Evolutionary conservation across 129 eudicot species (phyloP).

Genomic region (Rutidosis leptorrhynchoides): DNA sequence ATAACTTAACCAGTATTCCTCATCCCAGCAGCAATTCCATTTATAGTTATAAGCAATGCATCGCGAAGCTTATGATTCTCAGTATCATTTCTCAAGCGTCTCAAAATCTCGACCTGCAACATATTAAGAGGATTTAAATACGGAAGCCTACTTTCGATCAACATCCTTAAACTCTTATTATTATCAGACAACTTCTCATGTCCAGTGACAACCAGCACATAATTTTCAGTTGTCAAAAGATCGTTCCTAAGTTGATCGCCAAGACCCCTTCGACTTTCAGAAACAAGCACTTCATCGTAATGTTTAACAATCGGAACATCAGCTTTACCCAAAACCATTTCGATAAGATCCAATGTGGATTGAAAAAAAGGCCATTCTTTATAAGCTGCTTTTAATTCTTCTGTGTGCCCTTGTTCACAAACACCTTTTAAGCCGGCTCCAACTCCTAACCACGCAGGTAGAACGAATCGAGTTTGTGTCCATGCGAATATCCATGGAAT

Average conservation of each 20-base stretch:
- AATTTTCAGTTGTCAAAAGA: slow-evolving; percentile 56
- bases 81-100: slow-evolving; percentile 71
- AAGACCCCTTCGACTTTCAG: slow-evolving; percentile 52
- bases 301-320: slow-evolving; percentile 72
- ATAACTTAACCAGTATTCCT: slow-evolving; percentile 73
- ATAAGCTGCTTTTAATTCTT: slow-evolving; percentile 68
- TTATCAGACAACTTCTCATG: slow-evolving; percentile 76
- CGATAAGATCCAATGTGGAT: slow-evolving; percentile 79
- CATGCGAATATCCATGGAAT: slow-evolving; percentile 98
- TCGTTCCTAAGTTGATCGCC: slow-evolving; percentile 74
- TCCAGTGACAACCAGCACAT: slow-evolving; percentile 59
- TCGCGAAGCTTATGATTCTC: slow-evolving; percentile 73
- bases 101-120: slow-evolving; percentile 91
- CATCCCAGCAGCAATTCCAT: slow-evolving; percentile 98
- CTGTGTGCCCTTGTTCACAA: slow-evolving; percentile 65
- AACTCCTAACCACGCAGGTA: slow-evolving; percentile 95
- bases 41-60: slow-evolving; percentile 82
- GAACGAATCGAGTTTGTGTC: slow-evolving; percentile 89
- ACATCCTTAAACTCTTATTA: slow-evolving; percentile 56
- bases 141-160: slow-evolving; percentile 86
- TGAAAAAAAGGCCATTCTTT: slow-evolving; percentile 93
- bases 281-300: slow-evolving; percentile 69
- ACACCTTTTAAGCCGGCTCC: slow-evolving; percentile 84
- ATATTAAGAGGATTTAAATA: slow-evolving; percentile 80
- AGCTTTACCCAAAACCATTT: slow-evolving; percentile 90